Evolutionary conservation across 2,329 filamentous ascomycete genomes (phyloP), one percentile per base, ranked within the genome.

Genomic region (Beauveria rudraprayagi): DNA sequence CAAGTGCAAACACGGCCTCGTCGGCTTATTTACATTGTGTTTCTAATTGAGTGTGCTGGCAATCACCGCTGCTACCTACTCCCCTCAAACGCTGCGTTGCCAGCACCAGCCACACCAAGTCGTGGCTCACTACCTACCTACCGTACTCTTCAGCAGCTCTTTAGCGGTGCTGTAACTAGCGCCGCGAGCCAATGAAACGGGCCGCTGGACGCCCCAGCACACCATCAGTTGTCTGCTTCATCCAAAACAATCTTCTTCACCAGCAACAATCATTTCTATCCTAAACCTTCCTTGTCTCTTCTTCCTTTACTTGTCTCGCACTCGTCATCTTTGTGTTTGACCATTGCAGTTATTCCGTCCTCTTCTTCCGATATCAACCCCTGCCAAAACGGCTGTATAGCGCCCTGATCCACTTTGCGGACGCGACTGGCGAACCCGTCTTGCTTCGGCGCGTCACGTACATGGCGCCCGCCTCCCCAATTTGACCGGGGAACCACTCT

Each of bases 401-500:
- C 66, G 64, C 61, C 63, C 46, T 63, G 65, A 66, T 68, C 69
- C 69, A 64, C 63, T 63, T 64, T 28, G 51, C 70, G 63, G 67
- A 72, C 71, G 70, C 71, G 71, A 72, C 67, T 64, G 55, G 50
- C 62, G 64, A 62, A 60, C 64, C 61, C 40, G 51, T 58, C 22
- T 22, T 22, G 63, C 55, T 59, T 61, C 63, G 66, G 70, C 72
- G 72, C 71, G 72, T 75, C 73, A 75, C 72, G 73, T 72, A 69
- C 68, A 74, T 72, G 70, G 71, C 70, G 69, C 72, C 73, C 64
- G 71, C 71, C 71, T 71, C 70, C 67, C 67, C 62, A 68, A 66
- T 73, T 71, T 70, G 67, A 72, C 65, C 47, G 53, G 47, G 53
- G 46, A 54, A 56, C 56, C 51, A 55, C 62, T 57, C 58, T 62